Conservation (phyloP, 2,329 filamentous ascomycete genomes). For the Pyricularia sp. region DNA sequence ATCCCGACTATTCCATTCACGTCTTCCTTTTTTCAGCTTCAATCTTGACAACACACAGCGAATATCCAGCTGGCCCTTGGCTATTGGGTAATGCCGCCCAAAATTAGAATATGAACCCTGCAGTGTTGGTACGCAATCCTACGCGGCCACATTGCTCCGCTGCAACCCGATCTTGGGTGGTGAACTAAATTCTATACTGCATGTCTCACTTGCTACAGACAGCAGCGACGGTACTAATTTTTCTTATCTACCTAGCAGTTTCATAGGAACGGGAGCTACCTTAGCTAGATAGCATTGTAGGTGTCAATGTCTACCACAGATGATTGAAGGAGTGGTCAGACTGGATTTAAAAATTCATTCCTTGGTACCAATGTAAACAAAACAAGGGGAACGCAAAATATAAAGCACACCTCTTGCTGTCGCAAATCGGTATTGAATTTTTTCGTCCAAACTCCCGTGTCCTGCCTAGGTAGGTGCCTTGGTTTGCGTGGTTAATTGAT, state of each 20-base stretch:
- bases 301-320: too few species aligned
- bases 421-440: not conserved
- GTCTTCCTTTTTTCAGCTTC: not conserved
- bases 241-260: not conserved
- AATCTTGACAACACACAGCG: not conserved
- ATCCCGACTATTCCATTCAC: too few species aligned
- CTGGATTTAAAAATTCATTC: too few species aligned
- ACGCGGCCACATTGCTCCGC: not conserved
- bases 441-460: not conserved
- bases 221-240: not conserved
- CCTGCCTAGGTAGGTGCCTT: not conserved
- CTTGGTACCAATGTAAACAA: not conserved
- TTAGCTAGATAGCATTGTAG: not conserved
- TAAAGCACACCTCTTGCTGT: not conserved
- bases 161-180: not conserved
- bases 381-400: not conserved
- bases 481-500: not conserved
- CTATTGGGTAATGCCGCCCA: not conserved
- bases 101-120: not conserved
- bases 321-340: too few species aligned
- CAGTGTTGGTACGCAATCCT: not conserved
- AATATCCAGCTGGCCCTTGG: not conserved
- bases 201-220: not conserved
- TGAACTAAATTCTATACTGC: not conserved
- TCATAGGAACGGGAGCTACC: not conserved